Evolutionary conservation across 305 asterid genomes (phyloP).

Genomic region (Solanum hybrid): DNA sequence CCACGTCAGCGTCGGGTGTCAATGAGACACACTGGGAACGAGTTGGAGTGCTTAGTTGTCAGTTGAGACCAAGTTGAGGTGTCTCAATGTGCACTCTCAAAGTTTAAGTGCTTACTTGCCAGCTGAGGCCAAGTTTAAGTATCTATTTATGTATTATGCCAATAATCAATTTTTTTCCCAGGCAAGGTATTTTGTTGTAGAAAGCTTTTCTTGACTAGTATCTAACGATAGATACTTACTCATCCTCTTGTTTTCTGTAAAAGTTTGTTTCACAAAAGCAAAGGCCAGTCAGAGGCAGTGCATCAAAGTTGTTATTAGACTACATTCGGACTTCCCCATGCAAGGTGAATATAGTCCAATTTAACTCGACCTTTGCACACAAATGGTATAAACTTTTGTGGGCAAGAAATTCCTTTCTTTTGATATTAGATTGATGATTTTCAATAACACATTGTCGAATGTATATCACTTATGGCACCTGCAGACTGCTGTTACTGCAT

Average conservation of each 20-base stretch:
- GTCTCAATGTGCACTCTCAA: background rate
- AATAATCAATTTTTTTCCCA: background rate
- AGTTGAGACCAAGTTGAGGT: background rate
- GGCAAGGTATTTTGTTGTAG: background rate
- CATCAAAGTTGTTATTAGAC: constrained; percentile 50
- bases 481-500: constrained; percentile 75
- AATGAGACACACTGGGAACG: background rate
- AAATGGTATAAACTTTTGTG: background rate
- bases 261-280: constrained; percentile 85
- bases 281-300: constrained; percentile 76
- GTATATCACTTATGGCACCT: constrained; percentile 8
- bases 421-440: background rate
- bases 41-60: background rate
- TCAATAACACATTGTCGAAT: background rate
- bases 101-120: background rate
- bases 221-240: background rate
- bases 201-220: background rate
- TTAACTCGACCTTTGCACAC: background rate
- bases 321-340: constrained; percentile 67
- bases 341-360: constrained; percentile 47
- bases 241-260: constrained; percentile 11
- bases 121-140: background rate
- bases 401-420: background rate
- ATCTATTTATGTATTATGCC: background rate
- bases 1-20: background rate